Evolutionary conservation across 352 stramenopile genomes (phyloP).

Genomic region (Globisporangium cylindrosporum): DNA sequence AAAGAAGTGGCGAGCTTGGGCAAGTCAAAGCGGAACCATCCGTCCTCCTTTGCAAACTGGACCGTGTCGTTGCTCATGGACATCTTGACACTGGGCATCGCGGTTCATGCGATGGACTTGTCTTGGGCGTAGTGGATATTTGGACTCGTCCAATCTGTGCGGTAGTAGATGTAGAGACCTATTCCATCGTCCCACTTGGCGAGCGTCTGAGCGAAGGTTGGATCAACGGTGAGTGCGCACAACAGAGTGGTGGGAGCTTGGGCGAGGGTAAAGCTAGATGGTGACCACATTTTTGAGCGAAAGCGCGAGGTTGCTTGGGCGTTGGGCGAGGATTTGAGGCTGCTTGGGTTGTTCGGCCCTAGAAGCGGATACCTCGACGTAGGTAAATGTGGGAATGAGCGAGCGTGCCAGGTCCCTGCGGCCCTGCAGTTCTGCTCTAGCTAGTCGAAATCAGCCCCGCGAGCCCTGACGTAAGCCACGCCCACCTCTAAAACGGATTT

Average conservation of each 20-base stretch:
- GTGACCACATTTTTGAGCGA: neutral
- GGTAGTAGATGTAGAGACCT: conserved; percentile 45
- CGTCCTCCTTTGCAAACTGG: conserved; percentile 32
- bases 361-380: neutral
- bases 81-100: conserved; percentile 33
- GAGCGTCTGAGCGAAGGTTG: conserved; percentile 27
- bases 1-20: conserved; percentile 16
- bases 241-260: neutral
- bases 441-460: neutral
- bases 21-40: conserved; percentile 43
- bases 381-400: neutral
- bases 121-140: conserved; percentile 41
- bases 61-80: conserved; percentile 24
- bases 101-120: conserved; percentile 25
- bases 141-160: conserved; percentile 35
- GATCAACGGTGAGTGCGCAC: neutral
- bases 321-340: no score
- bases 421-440: neutral
- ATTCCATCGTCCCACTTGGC: conserved; percentile 32
- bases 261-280: neutral
- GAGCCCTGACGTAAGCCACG: neutral
- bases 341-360: no score
- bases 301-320: neutral
- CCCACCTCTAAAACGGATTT: neutral
- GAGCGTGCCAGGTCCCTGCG: neutral